Conservation (phyloP, 805 yeast species). For the Zygotorulaspora florentina region DNA sequence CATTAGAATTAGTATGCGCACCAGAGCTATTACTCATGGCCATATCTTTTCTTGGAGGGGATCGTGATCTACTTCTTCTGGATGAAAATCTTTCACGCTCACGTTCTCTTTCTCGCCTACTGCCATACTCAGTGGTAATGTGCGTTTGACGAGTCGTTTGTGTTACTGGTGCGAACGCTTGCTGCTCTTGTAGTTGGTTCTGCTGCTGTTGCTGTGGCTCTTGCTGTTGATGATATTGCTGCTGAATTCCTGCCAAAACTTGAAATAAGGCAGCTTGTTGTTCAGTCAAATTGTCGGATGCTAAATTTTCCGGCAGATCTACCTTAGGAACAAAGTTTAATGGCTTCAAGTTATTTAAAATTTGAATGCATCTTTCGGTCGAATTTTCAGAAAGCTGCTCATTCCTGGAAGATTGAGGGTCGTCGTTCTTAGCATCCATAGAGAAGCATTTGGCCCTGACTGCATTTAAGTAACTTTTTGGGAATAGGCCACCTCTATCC, state of each 20-base stretch:
- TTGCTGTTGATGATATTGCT: constrained; percentile 27
- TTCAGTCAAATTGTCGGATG: constrained; percentile 28
- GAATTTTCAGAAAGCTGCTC: constrained; percentile 48
- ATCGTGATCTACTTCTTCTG: constrained; percentile 50
- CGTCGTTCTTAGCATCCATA: constrained; percentile 23
- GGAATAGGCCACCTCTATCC: constrained; percentile 81
- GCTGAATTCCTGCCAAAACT: constrained; percentile 36
- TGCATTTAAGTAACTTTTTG: constrained; percentile 47
- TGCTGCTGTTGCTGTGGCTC: constrained; percentile 4
- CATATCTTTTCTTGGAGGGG: constrained; percentile 36
- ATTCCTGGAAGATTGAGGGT: constrained; percentile 66
- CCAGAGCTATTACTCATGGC: constrained; percentile 6
- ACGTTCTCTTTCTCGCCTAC: constrained; percentile 35
- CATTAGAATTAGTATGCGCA: constrained; percentile 10
- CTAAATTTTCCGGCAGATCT: constrained; percentile 20
- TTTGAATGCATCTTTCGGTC: constrained; percentile 28
- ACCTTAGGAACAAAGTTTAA: constrained; percentile 19
- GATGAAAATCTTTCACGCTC: constrained; percentile 27
- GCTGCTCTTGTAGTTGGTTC: constrained; percentile 14
- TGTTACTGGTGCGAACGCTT: constrained; percentile 5
- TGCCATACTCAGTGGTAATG: constrained; percentile 30
- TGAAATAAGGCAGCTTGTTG: constrained; percentile 43
- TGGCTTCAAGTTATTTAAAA: constrained; percentile 25
- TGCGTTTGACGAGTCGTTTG: constrained; percentile 13
- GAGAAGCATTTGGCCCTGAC: constrained; percentile 57